phyloP scores from a whole-genome alignment of 1,284 basidiomycete species.

The Melampsora americana region DNA sequence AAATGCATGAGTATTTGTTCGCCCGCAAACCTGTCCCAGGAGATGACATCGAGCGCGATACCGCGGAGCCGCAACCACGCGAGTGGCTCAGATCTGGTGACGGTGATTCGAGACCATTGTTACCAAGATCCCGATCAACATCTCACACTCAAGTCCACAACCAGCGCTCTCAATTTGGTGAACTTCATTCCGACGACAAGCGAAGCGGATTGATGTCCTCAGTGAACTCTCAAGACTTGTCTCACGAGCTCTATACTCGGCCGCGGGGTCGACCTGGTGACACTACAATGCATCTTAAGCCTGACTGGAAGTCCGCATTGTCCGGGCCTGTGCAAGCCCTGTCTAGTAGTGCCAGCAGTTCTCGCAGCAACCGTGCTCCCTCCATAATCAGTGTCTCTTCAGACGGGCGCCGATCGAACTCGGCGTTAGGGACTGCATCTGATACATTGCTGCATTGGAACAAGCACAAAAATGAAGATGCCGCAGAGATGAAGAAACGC shows the following conservation, averaged over 20 bases:
- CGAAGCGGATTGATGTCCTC: background rate
- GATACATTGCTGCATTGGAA: constrained; percentile 38
- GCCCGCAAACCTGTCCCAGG: constrained; percentile 45
- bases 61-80: constrained; percentile 52
- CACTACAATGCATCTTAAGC: constrained; percentile 21
- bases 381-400: constrained; percentile 33
- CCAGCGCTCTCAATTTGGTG: constrained; percentile 1
- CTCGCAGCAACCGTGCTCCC: constrained; percentile 22
- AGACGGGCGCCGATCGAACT: constrained; percentile 21
- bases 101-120: constrained; percentile 8
- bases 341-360: background rate
- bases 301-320: constrained; percentile 33
- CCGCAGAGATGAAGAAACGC: constrained; percentile 43
- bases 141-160: background rate
- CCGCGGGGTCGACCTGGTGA: constrained; percentile 21
- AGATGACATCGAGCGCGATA: constrained; percentile 20
- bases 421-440: constrained; percentile 6
- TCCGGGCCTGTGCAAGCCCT: background rate
- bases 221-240: constrained; percentile 21
- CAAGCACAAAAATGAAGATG: constrained; percentile 42
- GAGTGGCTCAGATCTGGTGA: constrained; percentile 46
- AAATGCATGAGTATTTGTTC: constrained; percentile 85
- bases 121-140: constrained; percentile 22
- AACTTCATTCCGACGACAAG: constrained; percentile 17
- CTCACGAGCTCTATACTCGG: background rate